Evolutionary conservation across 306 rosid genomes (phyloP).

Genomic region (Echinosophora koreensis): DNA sequence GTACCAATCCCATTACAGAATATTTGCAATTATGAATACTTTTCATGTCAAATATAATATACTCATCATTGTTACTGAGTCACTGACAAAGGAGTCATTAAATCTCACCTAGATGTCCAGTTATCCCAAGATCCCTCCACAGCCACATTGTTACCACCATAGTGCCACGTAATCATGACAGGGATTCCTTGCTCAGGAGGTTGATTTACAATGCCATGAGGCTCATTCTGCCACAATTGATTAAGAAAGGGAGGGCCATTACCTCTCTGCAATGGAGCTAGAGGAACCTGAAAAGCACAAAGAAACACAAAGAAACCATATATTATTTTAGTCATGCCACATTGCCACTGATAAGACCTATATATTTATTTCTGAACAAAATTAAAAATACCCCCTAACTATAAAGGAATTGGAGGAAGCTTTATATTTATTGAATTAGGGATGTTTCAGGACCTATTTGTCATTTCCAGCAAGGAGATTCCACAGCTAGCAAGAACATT

Average conservation of each 20-base stretch:
- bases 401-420: conserved; percentile 15
- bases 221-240: conserved; percentile 65
- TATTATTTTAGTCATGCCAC: conserved; percentile 31
- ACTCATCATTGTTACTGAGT: conserved; percentile 3
- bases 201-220: conserved; percentile 58
- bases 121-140: conserved; percentile 98
- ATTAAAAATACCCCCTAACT: background rate
- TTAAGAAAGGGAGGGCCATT: conserved; percentile 60
- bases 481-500: background rate
- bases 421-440: background rate
- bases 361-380: conserved; percentile 7
- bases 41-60: conserved; percentile 29
- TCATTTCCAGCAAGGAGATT: conserved; percentile 7
- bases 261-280: conserved; percentile 77
- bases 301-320: conserved; percentile 50
- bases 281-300: conserved; percentile 75
- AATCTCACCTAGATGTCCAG: conserved; percentile 80
- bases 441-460: background rate
- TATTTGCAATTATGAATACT: conserved; percentile 30
- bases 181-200: conserved; percentile 79
- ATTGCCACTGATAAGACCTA: conserved; percentile 18
- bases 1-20: conserved; percentile 30
- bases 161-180: conserved; percentile 80
- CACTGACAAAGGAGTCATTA: conserved; percentile 27
- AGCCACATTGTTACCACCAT: conserved; percentile 76